Base-by-base conservation (phyloP, 2,329 filamentous ascomycete genomes). In the Aspergillus persii region DNA sequence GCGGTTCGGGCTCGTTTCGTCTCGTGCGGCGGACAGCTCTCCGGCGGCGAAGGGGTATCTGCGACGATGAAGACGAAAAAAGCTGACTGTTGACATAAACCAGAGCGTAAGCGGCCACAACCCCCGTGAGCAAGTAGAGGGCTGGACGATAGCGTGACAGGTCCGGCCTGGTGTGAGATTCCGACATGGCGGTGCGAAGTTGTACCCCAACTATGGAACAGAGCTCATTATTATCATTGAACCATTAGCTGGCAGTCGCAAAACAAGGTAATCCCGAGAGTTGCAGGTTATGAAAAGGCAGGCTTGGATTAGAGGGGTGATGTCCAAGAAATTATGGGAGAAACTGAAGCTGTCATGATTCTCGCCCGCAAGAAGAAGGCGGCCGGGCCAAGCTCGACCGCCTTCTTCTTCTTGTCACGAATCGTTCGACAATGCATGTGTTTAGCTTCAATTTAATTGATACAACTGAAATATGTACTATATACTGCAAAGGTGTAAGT, bases 101-200 rank as follows among this genome's bases (percentile, higher is more conserved):
- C 41, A 79, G 62, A n/a, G 76, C 76, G 59, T 76, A 78, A 15
- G 77, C 73, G 36, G 76, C 74, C 46, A 73, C 75, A 44, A 77
- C 69, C 8, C 77, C 77, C 41, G 76, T 74, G 44, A 77, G 68
- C n/a, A 78, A 66, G 66, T 76, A 77, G 27, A 79, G 66, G 33
- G 73, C 64, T 29, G 76, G 76, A 53, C 75, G 76, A 56, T 78
- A 78, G 56, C 74, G 75, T 56, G 74, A 59, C 50, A 76, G 71
- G 29, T 69, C 64, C 57, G 72, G 68, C 50, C 68, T 66, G 30
- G 73, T 63, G 53, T 65, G 68, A 50, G 69, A 57, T 56, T 70
- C 69, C 59, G 74, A 65, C 73, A 75, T 75, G 55, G 60, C 67
- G 65, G 63, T 51, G 23, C 12, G 63, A 53, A 36, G 57, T 61